These are phyloP conservation scores for Hyphopichia homilentoma DNA, from an alignment of 805 yeast species.

Conservation along the genomic window DNA sequence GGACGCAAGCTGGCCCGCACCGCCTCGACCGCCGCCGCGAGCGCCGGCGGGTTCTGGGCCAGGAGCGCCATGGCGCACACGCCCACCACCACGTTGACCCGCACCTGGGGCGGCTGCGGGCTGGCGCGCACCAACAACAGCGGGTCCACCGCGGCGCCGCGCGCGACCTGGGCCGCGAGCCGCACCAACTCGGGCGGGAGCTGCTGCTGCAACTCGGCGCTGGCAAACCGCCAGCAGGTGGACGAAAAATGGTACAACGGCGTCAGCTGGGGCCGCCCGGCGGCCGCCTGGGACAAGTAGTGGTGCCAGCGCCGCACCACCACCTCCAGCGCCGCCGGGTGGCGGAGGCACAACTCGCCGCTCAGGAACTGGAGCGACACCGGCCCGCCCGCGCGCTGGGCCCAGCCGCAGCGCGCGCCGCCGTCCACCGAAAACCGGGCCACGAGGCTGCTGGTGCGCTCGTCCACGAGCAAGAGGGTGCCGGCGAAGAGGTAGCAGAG, in stretches of 20 bases:
- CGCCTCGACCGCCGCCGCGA: too few species aligned
- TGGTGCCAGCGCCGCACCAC: slow-evolving; percentile 42
- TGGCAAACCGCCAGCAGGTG: slow-evolving; percentile 45
- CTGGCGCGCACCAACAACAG: slow-evolving; percentile 32
- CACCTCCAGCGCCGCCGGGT: too few species aligned
- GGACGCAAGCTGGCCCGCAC: slow-evolving; percentile 31
- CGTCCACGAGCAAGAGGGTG: slow-evolving; percentile 20
- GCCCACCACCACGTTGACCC: slow-evolving; percentile 41
- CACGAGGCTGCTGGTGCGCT: slow-evolving; percentile 18
- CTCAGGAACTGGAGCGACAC: slow-evolving; percentile 31
- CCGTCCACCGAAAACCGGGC: slow-evolving; percentile 39
- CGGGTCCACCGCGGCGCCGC: slow-evolving; percentile 41
- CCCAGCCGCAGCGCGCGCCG: too few species aligned
- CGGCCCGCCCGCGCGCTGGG: too few species aligned
- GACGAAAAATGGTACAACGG: slow-evolving; percentile 47
- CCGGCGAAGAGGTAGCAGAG: slow-evolving; percentile 30
- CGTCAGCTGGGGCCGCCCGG: slow-evolving; percentile 9
- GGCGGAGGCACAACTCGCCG: slow-evolving; percentile 18
- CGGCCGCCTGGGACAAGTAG: slow-evolving; percentile 16
- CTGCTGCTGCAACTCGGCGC: slow-evolving; percentile 17
- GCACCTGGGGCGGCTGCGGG: slow-evolving; percentile 36
- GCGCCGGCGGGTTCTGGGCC: too few species aligned
- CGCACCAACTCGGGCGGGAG: slow-evolving; percentile 39
- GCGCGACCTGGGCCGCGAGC: slow-evolving; percentile 32
- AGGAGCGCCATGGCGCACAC: too few species aligned